Percentiles rank a stretch among this genome's conserved stretches.
phyloP scores from a whole-genome alignment of 2,329 filamentous ascomycete species.

The Stagonosporopsis chrysanthemi region DNA sequence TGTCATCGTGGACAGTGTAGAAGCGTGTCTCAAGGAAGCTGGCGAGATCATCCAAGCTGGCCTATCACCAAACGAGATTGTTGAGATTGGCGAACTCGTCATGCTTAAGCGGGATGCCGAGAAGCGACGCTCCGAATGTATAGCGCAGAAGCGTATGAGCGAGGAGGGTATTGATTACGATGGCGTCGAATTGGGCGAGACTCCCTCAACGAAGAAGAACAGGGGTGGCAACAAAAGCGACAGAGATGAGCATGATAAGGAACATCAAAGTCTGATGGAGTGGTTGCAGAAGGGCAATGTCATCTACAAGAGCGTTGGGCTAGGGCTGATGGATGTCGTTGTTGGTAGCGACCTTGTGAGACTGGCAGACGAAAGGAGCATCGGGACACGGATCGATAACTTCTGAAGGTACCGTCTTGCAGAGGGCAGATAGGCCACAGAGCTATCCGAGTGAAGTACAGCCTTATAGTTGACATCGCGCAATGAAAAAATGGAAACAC shows the following conservation, averaged over 20 bases:
- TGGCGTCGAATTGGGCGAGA: conserved; percentile 71
- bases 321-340: conserved; percentile 73
- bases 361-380: conserved; percentile 61
- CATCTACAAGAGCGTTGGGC: conserved; percentile 73
- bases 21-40: conserved; percentile 80
- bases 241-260: conserved; percentile 39
- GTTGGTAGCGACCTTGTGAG: conserved; percentile 66
- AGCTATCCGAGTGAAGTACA: neutral
- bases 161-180: conserved; percentile 66
- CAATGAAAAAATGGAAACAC: neutral
- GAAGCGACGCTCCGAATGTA: conserved; percentile 38
- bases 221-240: conserved; percentile 31
- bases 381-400: conserved; percentile 63
- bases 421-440: neutral
- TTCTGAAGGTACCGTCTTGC: conserved; percentile 42
- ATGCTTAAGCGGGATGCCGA: conserved; percentile 67
- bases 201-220: conserved; percentile 78
- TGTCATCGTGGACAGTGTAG: conserved; percentile 72
- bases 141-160: conserved; percentile 45
- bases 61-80: conserved; percentile 75
- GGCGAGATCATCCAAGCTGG: conserved; percentile 86
- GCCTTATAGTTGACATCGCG: neutral
- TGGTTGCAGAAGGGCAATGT: conserved; percentile 71
- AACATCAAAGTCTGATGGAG: conserved; percentile 56
- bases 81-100: conserved; percentile 84